phyloP scores from a whole-genome alignment of 768 basidiomycete genomes.

The Chiua virens region DNA sequence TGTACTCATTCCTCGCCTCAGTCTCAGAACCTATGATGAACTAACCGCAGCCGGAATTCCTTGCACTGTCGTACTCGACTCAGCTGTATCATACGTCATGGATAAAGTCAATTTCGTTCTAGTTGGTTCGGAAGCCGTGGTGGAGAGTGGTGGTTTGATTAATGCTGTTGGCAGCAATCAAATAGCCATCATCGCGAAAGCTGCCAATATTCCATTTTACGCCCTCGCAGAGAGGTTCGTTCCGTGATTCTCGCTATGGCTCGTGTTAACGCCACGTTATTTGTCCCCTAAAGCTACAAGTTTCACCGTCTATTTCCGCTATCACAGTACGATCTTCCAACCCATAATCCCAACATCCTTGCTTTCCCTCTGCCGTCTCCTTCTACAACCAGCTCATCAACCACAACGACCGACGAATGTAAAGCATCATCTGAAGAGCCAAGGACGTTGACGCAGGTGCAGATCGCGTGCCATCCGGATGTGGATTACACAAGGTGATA shows the following conservation, averaged over 20 bases:
- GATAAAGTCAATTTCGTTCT: slow-evolving; percentile 93
- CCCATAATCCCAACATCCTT: slow-evolving; percentile 72
- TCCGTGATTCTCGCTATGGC: slow-evolving; percentile 19
- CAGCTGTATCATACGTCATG: slow-evolving; percentile 96
- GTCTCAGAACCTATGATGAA: slow-evolving; percentile 87
- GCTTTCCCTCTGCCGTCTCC: slow-evolving; percentile 54
- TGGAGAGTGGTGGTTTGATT: slow-evolving; percentile 91
- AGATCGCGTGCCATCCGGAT: slow-evolving; percentile 79
- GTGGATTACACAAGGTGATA: slow-evolving; percentile 91
- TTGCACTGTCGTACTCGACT: slow-evolving; percentile 92
- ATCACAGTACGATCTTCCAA: slow-evolving; percentile 87
- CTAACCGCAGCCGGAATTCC: slow-evolving; percentile 90
- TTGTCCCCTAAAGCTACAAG: slow-evolving; percentile 71
- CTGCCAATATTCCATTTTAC: slow-evolving; percentile 94
- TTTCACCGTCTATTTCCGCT: slow-evolving; percentile 95
- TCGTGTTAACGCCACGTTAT: slow-evolving; percentile 23
- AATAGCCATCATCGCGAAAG: slow-evolving; percentile 94
- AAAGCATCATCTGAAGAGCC: slow-evolving; percentile 1
- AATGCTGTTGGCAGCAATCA: slow-evolving; percentile 96
- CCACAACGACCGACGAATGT: slow-evolving; percentile 2
- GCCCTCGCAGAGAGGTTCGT: slow-evolving; percentile 85
- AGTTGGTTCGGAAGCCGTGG: slow-evolving; percentile 97
- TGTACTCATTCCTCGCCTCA: slow-evolving; percentile 33
- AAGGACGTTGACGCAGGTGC: slow-evolving; percentile 69
- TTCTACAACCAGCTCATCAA: slow-evolving; percentile 6